These are phyloP conservation scores for Uncinocarpus reesii DNA, from an alignment of 2,329 filamentous ascomycete species.

Conservation along the genomic window DNA sequence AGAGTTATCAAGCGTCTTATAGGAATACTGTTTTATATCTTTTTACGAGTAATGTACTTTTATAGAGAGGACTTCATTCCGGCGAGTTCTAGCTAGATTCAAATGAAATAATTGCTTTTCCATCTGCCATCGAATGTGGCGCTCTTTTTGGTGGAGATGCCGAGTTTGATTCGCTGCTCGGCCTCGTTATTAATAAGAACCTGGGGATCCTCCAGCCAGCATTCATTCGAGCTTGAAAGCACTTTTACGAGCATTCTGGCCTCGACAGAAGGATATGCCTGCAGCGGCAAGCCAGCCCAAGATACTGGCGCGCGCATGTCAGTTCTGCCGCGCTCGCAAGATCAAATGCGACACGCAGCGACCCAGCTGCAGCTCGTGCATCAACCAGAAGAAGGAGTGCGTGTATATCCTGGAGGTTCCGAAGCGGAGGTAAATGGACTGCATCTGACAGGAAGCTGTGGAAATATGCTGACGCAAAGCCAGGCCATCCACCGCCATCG, in stretches of 20 bases:
- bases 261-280: neutral
- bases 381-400: conserved; percentile 20
- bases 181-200: neutral
- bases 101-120: too few species aligned
- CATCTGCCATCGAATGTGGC: too few species aligned
- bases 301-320: conserved; percentile 24
- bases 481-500: conserved; percentile 18
- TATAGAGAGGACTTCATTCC: too few species aligned
- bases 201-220: too few species aligned
- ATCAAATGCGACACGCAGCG: conserved; percentile 30
- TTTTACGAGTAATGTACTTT: neutral
- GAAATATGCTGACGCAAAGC: conserved; percentile 7
- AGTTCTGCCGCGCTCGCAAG: conserved; percentile 29
- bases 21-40: too few species aligned
- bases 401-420: conserved; percentile 18
- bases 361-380: conserved; percentile 29
- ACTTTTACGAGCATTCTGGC: neutral
- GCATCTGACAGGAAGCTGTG: neutral
- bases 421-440: conserved; percentile 16
- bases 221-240: too few species aligned
- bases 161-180: conserved; percentile 1
- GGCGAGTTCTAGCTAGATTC: too few species aligned
- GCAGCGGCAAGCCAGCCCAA: conserved; percentile 14
- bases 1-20: too few species aligned
- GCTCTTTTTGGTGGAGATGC: too few species aligned